Percentiles rank a stretch among this genome's conserved stretches.
phyloP scores from a whole-genome alignment of 192 early-diverging fungal species.

The Backusella morwellensis region DNA sequence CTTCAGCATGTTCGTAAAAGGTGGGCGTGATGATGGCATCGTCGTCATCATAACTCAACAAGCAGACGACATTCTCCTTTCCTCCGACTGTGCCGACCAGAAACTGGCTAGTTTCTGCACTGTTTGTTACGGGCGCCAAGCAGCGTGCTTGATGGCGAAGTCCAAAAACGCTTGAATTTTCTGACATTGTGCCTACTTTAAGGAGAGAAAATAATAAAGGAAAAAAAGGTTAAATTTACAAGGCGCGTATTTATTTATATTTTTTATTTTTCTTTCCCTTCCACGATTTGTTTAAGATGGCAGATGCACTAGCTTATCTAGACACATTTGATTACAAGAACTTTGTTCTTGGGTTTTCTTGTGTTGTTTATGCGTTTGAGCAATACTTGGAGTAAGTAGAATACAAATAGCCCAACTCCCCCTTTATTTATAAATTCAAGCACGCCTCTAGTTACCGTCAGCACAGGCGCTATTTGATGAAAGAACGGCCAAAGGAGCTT shows the following conservation, averaged over 20 bases:
- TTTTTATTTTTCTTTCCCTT: background rate
- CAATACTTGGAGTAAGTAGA: conserved; percentile 68
- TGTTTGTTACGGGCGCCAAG: conserved; percentile 57
- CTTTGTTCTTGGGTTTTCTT: conserved; percentile 71
- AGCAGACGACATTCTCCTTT: conserved; percentile 61
- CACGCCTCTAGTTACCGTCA: conserved; percentile 61
- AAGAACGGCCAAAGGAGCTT: conserved; percentile 69
- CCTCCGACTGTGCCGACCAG: conserved; percentile 67
- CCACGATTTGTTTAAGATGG: background rate
- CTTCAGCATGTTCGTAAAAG: conserved; percentile 61
- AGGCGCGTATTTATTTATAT: background rate
- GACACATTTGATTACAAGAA: conserved; percentile 64
- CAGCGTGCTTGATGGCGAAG: conserved; percentile 65
- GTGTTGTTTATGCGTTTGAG: conserved; percentile 74
- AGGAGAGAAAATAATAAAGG: background rate
- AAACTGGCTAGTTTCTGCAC: conserved; percentile 67
- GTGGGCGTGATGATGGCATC: conserved; percentile 53
- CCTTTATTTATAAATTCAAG: background rate
- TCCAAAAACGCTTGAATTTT: conserved; percentile 60
- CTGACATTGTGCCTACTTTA: background rate
- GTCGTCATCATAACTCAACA: conserved; percentile 80
- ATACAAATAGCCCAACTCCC: background rate
- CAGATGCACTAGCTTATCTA: conserved; percentile 2
- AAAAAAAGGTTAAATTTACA: background rate
- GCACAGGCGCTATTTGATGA: conserved; percentile 66